Evolutionary conservation across 208 protist species (phyloP), one percentile per base, ranked within the genome.

Genomic region (Zelonia costaricensis): DNA sequence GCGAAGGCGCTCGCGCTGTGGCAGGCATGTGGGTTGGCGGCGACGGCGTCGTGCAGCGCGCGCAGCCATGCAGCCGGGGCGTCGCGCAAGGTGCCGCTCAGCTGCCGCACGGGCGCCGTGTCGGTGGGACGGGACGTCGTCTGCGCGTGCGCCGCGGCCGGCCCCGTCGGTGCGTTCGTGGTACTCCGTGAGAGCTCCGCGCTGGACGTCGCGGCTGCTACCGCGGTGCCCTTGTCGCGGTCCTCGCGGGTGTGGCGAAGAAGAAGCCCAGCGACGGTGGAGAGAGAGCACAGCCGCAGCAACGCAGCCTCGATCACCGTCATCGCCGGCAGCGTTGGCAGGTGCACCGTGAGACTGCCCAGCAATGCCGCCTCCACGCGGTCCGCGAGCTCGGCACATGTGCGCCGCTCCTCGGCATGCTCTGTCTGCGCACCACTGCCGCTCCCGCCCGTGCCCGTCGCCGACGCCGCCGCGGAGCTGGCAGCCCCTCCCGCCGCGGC

Each of bases 291-390:
- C 15, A 72, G 44, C 28, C 65, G 39, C 18, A 72, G 65, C 65
- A 56, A 72, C 57, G 35, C 53, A 2, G 65, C 65, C 56, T 72
- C 65, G 22, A 72, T 1, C 13, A 72, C 22, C 18, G 65, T 55
- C 13, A 20, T 23, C 3, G 65, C 65, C 1, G 65, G 57, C 16
- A 72, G 40, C 15, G 6, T 22, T 2, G 35, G 2, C 20, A 25
- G 43, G 38, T 72, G 56, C 1, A 15, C 23, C 3, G 1, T 16
- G 9, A 72, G n/a, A 47, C 65, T 72, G 30, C 13, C 27, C 31
- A 72, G 33, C 25, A 72, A 22, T 4, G 57, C 48, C 49, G 40
- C 13, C 36, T 72, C 65, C 6, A 72, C 44, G 0, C 39, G 15
- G 28, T 45, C 33, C 33, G 10, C 33, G 33, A 38, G 7, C 33